phyloP scores from a whole-genome alignment of 2,329 filamentous ascomycete genomes.

The Monilinia polystroma region DNA sequence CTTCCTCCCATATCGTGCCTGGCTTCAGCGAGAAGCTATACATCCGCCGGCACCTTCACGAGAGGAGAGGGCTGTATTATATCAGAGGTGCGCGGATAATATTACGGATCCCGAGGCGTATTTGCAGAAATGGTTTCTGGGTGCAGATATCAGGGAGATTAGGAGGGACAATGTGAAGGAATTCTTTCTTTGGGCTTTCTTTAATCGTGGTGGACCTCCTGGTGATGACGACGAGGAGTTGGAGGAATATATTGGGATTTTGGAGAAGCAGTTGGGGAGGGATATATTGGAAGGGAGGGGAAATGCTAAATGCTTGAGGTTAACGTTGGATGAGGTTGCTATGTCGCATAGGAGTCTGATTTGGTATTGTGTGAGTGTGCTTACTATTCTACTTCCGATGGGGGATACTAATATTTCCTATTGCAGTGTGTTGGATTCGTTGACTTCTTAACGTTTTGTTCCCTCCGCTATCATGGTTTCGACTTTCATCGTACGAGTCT shows the following conservation, averaged over 20 bases:
- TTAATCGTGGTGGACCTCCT: slow-evolving; percentile 47
- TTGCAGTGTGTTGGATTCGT: slow-evolving; percentile 40
- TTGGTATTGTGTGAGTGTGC: slow-evolving; percentile 54
- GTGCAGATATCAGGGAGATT: slow-evolving; percentile 52
- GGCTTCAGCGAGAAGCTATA: slow-evolving; percentile 51
- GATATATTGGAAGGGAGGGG: slow-evolving; percentile 53
- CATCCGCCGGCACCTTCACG: slow-evolving; percentile 49
- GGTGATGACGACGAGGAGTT: slow-evolving; percentile 53
- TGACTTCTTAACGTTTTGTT: slow-evolving; percentile 40
- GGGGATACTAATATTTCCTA: slow-evolving; percentile 10
- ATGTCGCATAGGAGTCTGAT: slow-evolving; percentile 56
- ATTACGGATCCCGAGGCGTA: slow-evolving; percentile 54
- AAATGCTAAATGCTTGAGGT: slow-evolving; percentile 51
- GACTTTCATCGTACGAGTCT: slow-evolving; percentile 48
- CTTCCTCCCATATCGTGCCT: slow-evolving; percentile 52
- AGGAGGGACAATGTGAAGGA: slow-evolving; percentile 59
- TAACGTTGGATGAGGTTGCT: slow-evolving; percentile 58
- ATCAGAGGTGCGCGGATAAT: slow-evolving; percentile 50
- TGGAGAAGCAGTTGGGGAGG: slow-evolving; percentile 52
- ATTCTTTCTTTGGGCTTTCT: slow-evolving; percentile 61
- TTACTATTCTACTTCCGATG: neutral
- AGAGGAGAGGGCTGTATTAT: slow-evolving; percentile 50
- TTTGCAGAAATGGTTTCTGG: slow-evolving; percentile 57
- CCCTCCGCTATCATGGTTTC: slow-evolving; percentile 48
- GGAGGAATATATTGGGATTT: slow-evolving; percentile 52